These are phyloP conservation scores for Salix koriyanagi DNA, from an alignment of 345 rosid species.

Conservation along the genomic window DNA sequence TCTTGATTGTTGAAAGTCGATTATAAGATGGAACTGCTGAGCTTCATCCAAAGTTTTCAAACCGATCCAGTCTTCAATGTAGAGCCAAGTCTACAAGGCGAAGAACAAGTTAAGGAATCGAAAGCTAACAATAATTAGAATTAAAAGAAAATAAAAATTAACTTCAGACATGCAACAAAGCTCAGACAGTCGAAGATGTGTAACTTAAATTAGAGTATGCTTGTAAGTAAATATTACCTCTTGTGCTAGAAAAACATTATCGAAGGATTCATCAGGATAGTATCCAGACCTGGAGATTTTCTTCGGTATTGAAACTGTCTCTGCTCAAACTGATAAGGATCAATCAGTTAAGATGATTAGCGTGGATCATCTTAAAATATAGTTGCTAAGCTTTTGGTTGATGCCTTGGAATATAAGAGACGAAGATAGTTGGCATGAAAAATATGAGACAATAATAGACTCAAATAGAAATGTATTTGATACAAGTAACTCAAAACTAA, in stretches of 20 bases:
- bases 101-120: not conserved
- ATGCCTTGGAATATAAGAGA: no score
- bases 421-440: no score
- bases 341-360: not conserved
- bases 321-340: constrained; percentile 60
- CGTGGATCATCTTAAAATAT: no score
- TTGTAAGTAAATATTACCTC: constrained; percentile 33
- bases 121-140: not conserved
- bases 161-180: not conserved
- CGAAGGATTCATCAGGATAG: constrained; percentile 62
- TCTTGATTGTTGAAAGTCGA: constrained; percentile 33
- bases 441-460: no score
- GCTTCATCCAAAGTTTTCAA: constrained; percentile 60
- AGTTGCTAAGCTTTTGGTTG: no score
- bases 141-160: not conserved
- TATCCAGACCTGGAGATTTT: constrained; percentile 86
- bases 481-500: constrained; percentile 43
- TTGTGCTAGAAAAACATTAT: constrained; percentile 52
- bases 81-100: constrained; percentile 46
- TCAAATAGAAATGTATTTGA: no score
- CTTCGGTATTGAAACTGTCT: constrained; percentile 65
- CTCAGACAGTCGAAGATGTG: not conserved
- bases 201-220: not conserved
- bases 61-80: constrained; percentile 73
- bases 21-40: constrained; percentile 15